Conservation (phyloP, 2,329 filamentous ascomycete genomes). For the Elsinoe ampelina region DNA sequence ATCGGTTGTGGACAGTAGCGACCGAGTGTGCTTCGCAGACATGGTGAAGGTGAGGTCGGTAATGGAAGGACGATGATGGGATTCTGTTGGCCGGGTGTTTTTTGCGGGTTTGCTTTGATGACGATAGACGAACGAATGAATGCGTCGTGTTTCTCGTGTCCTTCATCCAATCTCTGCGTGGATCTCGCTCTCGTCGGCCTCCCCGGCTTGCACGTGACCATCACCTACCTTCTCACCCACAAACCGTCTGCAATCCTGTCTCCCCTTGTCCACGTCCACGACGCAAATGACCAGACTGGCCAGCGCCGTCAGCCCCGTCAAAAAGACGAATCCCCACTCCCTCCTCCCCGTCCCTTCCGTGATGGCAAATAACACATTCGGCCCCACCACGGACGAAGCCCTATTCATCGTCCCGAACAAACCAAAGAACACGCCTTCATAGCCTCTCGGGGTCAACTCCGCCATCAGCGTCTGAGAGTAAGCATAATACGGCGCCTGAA, state of each 20-base stretch:
- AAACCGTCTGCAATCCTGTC: slow-evolving; percentile 9
- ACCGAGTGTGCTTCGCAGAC: neutral
- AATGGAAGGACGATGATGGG: neutral
- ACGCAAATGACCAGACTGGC: slow-evolving; percentile 6
- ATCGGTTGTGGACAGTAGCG: neutral
- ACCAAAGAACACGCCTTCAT: slow-evolving; percentile 62
- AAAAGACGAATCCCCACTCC: slow-evolving; percentile 13
- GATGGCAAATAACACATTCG: slow-evolving; percentile 14
- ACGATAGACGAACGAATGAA: neutral
- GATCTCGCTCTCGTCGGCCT: neutral
- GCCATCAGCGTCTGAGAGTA: slow-evolving; percentile 64
- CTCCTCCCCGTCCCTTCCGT: slow-evolving; percentile 8
- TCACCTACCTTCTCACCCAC: neutral
- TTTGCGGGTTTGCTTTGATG: neutral
- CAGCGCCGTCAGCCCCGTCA: neutral
- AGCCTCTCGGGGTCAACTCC: slow-evolving; percentile 57
- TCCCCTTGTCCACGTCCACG: slow-evolving; percentile 15
- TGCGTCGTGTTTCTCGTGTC: too few species aligned
- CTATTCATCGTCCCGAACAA: slow-evolving; percentile 39
- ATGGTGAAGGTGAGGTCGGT: neutral
- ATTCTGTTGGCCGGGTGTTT: neutral
- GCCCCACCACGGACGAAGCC: slow-evolving; percentile 10
- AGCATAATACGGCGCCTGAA: slow-evolving; percentile 61
- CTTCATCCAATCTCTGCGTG: too few species aligned
- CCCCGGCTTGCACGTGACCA: neutral